Evolutionary conservation across 176 grass and related monocot species (phyloP).

Genomic region (Carex parvula): DNA sequence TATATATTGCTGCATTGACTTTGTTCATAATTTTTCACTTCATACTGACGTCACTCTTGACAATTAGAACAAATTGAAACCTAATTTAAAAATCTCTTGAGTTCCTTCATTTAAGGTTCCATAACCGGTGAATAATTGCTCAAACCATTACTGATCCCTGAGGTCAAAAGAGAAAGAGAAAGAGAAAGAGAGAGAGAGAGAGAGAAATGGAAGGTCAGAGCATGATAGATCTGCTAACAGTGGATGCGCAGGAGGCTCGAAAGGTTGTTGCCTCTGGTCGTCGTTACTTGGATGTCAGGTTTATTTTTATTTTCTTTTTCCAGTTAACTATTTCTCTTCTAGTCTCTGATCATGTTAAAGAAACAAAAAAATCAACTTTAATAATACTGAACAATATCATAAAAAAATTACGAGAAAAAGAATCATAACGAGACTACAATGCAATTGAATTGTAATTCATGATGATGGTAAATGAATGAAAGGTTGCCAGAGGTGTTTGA

Average conservation of each 20-base stretch:
- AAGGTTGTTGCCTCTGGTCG: constrained; percentile 13
- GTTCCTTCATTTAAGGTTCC: neutral
- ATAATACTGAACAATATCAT: no score
- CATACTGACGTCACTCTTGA: neutral
- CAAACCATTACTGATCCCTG: neutral
- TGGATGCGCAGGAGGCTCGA: neutral
- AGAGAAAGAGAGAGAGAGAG: neutral
- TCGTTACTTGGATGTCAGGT: constrained; percentile 26
- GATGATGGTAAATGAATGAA: neutral
- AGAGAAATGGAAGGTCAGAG: constrained; percentile 8
- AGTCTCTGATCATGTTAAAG: no score
- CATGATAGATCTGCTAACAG: neutral
- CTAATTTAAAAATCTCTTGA: neutral
- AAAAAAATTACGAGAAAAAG: no score
- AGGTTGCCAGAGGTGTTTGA: constrained; percentile 41
- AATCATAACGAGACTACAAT: no score
- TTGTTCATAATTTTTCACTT: neutral
- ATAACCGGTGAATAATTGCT: neutral
- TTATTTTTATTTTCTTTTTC: neutral
- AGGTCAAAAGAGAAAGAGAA: no score
- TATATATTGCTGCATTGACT: neutral
- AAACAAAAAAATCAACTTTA: no score
- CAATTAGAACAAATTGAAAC: neutral
- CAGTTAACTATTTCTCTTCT: neutral
- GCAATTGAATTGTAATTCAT: neutral